Evolutionary conservation across 768 basidiomycete species (phyloP).

Genomic region (Serpula lacrymans): DNA sequence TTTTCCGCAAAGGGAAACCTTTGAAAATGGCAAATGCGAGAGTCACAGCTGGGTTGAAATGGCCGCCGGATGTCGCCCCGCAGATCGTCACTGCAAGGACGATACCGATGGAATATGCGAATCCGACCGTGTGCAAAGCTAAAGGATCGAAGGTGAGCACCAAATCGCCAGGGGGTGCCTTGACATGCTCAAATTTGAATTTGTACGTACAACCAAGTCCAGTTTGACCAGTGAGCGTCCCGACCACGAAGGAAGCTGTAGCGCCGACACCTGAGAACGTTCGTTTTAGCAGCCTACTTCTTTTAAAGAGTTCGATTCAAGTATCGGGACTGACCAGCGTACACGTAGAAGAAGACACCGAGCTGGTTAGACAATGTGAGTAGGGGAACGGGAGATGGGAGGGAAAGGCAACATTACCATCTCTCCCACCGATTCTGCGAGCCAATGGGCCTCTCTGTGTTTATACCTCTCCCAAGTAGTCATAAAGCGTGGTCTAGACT

Average conservation of each 20-base stretch:
- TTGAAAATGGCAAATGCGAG: slow-evolving; percentile 49
- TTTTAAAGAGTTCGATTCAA: too few relatives aligned
- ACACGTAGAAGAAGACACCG: slow-evolving; percentile 61
- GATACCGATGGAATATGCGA: slow-evolving; percentile 58
- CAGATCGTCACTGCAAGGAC: slow-evolving; percentile 54
- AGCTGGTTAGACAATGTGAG: slow-evolving; percentile 30
- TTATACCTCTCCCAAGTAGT: slow-evolving; percentile 48
- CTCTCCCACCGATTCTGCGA: slow-evolving; percentile 61
- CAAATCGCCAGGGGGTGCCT: slow-evolving; percentile 1
- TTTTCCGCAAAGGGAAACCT: slow-evolving; percentile 52
- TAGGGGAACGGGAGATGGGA: background rate
- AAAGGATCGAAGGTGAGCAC: background rate
- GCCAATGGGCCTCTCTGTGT: slow-evolving; percentile 46
- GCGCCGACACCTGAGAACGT: slow-evolving; percentile 47
- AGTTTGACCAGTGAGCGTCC: slow-evolving; percentile 36
- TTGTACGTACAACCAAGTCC: slow-evolving; percentile 48
- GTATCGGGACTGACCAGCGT: slow-evolving; percentile 36
- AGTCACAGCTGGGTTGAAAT: slow-evolving; percentile 65
- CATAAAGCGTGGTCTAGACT: slow-evolving; percentile 36
- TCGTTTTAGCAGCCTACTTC: too few relatives aligned
- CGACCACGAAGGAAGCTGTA: slow-evolving; percentile 46
- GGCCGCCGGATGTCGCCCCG: slow-evolving; percentile 53
- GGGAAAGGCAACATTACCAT: slow-evolving; percentile 30
- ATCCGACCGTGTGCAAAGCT: slow-evolving; percentile 57
- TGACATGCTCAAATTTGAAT: slow-evolving; percentile 1